Base-by-base conservation (phyloP, 768 basidiomycete species). In the Collybia nuda region DNA sequence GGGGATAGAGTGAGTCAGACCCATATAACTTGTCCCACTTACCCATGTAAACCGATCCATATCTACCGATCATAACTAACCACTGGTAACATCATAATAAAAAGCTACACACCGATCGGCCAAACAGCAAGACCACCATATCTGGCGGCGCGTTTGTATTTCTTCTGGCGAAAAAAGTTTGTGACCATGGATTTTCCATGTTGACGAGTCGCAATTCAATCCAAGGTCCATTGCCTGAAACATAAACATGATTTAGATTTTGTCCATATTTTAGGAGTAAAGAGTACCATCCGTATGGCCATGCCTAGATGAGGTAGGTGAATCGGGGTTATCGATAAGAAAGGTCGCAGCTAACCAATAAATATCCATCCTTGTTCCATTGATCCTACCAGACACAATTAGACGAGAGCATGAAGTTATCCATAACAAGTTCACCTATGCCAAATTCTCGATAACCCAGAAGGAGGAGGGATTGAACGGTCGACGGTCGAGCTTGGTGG, bases 311-410 rank as follows among this genome's bases (percentile, higher is more conserved):
- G 15, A n/a, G n/a, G 44, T 9, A 18, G 41, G 47, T 47, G 40
- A 42, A 35, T 37, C 32, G 9, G 46, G 17, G 42, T 15, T 5
- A 26, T 23, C 48, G 19, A 51, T 32, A 45, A n/a, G 14, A 51
- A 51, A 44, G 45, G 44, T 46, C 6, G 21, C 40, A 50, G 51
- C 66, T 40, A 50, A 85, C 88, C 88, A 55, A 86, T 82, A 59
- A 86, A 89, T 41, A 90, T 74, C 93, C 93, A 95, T 1, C 87
- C 89, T 62, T 89, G 85, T 53, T 90, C 86, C 86, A 91, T 90
- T 12, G 69, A 75, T 60, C 89, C 76, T 73, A 40, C 17, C 38
- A 35, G 6, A 24, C 39, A 32, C 21, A 49, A 32, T 18, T 15
- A n/a, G 6, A 44, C 9, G 37, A 19, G 21, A 9, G 35, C 52